These are phyloP conservation scores for Pseudopithomyces maydicus DNA, from an alignment of 2,329 filamentous ascomycete genomes.

Conservation along the genomic window DNA sequence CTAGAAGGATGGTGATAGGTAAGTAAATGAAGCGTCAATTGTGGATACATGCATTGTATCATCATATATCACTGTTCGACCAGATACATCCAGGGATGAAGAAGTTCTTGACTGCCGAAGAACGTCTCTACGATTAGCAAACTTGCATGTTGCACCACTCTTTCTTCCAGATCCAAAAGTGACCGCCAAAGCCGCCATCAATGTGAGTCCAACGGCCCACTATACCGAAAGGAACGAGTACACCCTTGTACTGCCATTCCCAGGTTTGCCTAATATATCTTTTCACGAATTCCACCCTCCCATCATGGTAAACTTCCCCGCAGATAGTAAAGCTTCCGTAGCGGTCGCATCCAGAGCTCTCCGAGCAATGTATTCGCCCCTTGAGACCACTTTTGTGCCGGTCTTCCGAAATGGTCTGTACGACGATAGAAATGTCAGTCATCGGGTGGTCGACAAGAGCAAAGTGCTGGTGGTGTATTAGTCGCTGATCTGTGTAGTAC, in stretches of 20 bases:
- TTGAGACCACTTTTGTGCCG: slow-evolving; percentile 1
- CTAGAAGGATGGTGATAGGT: slow-evolving; percentile 35
- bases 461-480: not conserved
- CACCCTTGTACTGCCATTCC: slow-evolving; percentile 22
- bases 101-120: not conserved
- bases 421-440: slow-evolving; percentile 16
- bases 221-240: slow-evolving; percentile 30
- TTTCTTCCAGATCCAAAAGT: slow-evolving; percentile 34
- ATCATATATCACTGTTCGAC: not conserved
- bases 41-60: not conserved
- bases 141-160: slow-evolving; percentile 19
- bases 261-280: slow-evolving; percentile 11
- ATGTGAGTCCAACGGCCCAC: slow-evolving; percentile 23
- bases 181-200: slow-evolving; percentile 19
- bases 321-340: slow-evolving; percentile 21
- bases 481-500: slow-evolving; percentile 19
- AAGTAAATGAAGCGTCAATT: not conserved
- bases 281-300: slow-evolving; percentile 20
- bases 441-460: slow-evolving; percentile 18
- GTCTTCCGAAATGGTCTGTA: not conserved
- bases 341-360: slow-evolving; percentile 18
- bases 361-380: slow-evolving; percentile 9
- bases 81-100: not conserved
- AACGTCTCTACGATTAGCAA: not conserved
- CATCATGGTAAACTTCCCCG: slow-evolving; percentile 20